phyloP scores from a whole-genome alignment of 768 basidiomycete genomes.

The Boletus pseudo-olivaceus region DNA sequence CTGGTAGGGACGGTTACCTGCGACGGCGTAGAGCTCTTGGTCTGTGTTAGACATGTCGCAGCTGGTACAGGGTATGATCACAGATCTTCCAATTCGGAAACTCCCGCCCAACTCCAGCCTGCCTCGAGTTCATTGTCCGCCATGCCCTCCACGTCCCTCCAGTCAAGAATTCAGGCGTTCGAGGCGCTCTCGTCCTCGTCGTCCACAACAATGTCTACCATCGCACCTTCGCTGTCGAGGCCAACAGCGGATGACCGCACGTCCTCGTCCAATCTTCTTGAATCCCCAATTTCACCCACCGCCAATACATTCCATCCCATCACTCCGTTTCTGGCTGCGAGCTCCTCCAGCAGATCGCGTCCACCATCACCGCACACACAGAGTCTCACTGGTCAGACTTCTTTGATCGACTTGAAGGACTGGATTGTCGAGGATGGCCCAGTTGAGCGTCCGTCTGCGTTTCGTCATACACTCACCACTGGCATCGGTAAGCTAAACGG shows the following conservation, averaged over 20 bases:
- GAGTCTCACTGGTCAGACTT: conserved; percentile 43
- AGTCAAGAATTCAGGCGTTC: conserved; percentile 62
- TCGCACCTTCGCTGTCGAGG: conserved; percentile 5
- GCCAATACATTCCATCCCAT: conserved; percentile 43
- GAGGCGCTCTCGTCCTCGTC: conserved; percentile 46
- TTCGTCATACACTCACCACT: conserved; percentile 8
- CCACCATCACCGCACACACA: conserved; percentile 51
- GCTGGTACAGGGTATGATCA: no score
- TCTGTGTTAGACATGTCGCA: conserved; percentile 13
- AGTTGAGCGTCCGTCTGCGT: conserved; percentile 17
- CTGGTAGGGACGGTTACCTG: conserved; percentile 43
- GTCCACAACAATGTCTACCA: conserved; percentile 16
- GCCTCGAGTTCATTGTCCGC: background rate
- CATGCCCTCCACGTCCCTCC: conserved; percentile 47
- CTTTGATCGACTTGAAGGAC: conserved; percentile 68
- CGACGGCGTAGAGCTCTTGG: conserved; percentile 69
- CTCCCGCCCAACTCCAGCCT: background rate
- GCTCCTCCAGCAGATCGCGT: conserved; percentile 20
- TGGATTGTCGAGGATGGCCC: conserved; percentile 69
- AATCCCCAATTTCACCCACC: conserved; percentile 48
- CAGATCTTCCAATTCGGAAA: background rate
- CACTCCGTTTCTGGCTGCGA: conserved; percentile 32
- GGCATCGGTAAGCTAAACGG: conserved; percentile 15
- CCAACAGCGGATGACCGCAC: background rate
- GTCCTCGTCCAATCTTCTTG: conserved; percentile 36